Percentiles rank a stretch among this genome's conserved stretches.
Evolutionary conservation across 164 flowering plant species (phyloP).

Genomic region (Sedum album): DNA sequence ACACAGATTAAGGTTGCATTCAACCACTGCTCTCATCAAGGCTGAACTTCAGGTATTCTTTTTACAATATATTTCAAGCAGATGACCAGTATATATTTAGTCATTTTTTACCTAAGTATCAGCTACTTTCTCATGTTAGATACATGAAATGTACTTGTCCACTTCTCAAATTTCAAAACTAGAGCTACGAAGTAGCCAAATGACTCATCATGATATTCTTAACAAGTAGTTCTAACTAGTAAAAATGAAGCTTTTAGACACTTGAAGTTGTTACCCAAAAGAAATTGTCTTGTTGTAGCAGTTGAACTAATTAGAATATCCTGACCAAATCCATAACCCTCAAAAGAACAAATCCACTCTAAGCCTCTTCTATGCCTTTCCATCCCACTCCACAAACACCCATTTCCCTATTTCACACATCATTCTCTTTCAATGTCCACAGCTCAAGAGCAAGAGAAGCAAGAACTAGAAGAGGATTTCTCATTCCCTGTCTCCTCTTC

Average conservation of each 20-base stretch:
- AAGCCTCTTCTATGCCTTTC: too few species aligned
- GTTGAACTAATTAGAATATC: constrained; percentile 1
- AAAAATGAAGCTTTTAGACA: not conserved
- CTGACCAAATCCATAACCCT: not conserved
- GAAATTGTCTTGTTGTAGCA: not conserved
- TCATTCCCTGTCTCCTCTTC: constrained; percentile 2
- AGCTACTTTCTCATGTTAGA: too few species aligned
- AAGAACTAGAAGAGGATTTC: not conserved
- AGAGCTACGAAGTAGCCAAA: not conserved
- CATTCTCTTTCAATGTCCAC: not conserved
- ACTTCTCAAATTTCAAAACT: too few species aligned
- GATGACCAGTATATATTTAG: too few species aligned
- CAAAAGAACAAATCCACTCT: not conserved
- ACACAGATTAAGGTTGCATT: too few species aligned
- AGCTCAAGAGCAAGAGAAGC: not conserved
- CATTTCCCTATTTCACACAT: constrained; percentile 1
- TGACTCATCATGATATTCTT: not conserved
- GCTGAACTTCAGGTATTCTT: too few species aligned
- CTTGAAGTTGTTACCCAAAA: not conserved
- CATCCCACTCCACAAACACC: constrained; percentile 4
- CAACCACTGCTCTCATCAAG: too few species aligned
- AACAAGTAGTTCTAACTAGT: not conserved
- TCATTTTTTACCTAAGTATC: too few species aligned
- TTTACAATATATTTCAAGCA: too few species aligned
- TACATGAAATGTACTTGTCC: too few species aligned